A percentile compares a stretch with the other conserved stretches of the same genome.
Evolutionary conservation across 192 early-diverging fungal species (phyloP).

Genomic region (Coemansia furcata): DNA sequence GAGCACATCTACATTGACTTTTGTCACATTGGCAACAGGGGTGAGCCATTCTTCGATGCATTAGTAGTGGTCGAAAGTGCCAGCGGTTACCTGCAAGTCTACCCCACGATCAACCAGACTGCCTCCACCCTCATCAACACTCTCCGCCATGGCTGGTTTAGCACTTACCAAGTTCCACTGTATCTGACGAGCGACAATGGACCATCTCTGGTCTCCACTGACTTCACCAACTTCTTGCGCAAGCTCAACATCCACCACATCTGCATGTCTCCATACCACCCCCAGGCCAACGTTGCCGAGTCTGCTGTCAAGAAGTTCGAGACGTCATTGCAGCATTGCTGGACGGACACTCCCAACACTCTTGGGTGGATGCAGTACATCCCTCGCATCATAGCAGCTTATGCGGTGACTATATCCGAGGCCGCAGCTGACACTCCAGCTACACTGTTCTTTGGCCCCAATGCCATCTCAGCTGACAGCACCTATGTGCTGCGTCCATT

Average conservation of each 20-base stretch:
- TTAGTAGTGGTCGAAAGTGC: conserved; percentile 15
- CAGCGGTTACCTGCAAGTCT: conserved; percentile 12
- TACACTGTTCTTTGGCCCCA: neutral
- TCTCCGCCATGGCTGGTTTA: conserved; percentile 6
- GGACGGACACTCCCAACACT: neutral
- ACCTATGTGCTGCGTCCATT: neutral
- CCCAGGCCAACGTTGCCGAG: conserved; percentile 25
- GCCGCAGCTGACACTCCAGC: neutral
- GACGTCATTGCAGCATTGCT: conserved; percentile 2
- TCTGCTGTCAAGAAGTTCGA: conserved; percentile 25
- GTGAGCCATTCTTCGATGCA: conserved; percentile 4
- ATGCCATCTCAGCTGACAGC: neutral
- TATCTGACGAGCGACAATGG: conserved; percentile 28
- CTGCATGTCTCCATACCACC: conserved; percentile 8
- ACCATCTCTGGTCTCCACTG: neutral
- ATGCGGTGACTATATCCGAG: conserved; percentile 14
- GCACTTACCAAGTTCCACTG: neutral
- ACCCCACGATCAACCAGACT: conserved; percentile 8
- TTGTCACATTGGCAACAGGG: conserved; percentile 9
- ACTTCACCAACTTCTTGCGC: conserved; percentile 1
- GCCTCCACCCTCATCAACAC: neutral
- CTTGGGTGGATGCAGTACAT: conserved; percentile 11
- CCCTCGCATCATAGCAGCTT: conserved; percentile 10
- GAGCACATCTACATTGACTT: conserved; percentile 33
- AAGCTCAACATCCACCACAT: neutral